phyloP scores from a whole-genome alignment of 176 grass and related monocot genomes.

The Hordeum vulgare region DNA sequence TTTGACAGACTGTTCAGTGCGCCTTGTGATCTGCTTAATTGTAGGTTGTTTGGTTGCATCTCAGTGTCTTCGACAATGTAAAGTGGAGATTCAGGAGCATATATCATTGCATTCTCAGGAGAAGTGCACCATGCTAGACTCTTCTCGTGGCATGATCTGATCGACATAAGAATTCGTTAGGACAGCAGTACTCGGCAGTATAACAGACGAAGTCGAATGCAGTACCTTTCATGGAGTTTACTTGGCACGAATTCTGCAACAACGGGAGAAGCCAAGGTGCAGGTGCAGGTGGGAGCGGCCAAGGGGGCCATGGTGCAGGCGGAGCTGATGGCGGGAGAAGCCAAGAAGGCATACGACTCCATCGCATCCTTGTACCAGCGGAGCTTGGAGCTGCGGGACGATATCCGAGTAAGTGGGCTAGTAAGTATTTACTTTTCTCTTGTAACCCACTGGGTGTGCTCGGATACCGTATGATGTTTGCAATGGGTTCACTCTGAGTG shows the following conservation, averaged over 20 bases:
- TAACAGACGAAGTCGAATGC: background rate
- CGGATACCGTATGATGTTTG: too few relatives aligned
- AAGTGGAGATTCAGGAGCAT: slow-evolving; percentile 47
- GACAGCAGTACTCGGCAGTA: background rate
- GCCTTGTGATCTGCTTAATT: slow-evolving; percentile 50
- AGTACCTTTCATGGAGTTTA: slow-evolving; percentile 68
- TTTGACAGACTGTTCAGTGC: slow-evolving; percentile 52
- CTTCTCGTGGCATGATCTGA: slow-evolving; percentile 50
- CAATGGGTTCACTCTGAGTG: too few relatives aligned
- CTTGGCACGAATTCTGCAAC: slow-evolving; percentile 54
- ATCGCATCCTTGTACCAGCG: too few relatives aligned
- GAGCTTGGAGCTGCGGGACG: too few relatives aligned
- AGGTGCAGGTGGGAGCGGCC: too few relatives aligned
- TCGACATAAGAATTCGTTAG: slow-evolving; percentile 19
- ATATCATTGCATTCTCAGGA: slow-evolving; percentile 51
- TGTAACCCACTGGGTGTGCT: too few relatives aligned
- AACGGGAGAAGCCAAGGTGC: too few relatives aligned
- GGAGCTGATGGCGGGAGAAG: too few relatives aligned
- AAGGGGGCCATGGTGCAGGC: too few relatives aligned
- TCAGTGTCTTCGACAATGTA: slow-evolving; percentile 23
- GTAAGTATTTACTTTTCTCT: too few relatives aligned
- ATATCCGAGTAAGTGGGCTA: too few relatives aligned
- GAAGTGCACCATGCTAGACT: slow-evolving; percentile 51
- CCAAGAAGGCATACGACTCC: too few relatives aligned
- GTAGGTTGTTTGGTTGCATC: slow-evolving; percentile 33